Percentiles rank a stretch among this genome's conserved stretches.
These are phyloP conservation scores for Pythium diclinum DNA, from an alignment of 352 stramenopile species.

Conservation along the genomic window DNA sequence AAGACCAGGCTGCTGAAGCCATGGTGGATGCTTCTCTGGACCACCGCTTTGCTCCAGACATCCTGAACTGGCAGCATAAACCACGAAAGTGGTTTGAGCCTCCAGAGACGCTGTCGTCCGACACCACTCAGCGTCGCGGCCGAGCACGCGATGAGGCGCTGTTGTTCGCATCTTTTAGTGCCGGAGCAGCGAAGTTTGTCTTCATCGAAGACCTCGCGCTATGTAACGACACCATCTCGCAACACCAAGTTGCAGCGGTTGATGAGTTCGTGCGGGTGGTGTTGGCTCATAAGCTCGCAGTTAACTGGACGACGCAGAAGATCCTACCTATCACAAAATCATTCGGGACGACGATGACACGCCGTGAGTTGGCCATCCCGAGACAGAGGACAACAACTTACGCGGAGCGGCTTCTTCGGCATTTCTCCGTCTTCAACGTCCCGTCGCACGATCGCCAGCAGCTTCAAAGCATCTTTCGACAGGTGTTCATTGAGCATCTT, in stretches of 20 bases:
- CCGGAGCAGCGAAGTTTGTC: constrained; percentile 29
- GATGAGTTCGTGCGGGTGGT: constrained; percentile 45
- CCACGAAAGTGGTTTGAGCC: constrained; percentile 41
- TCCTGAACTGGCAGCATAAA: constrained; percentile 50
- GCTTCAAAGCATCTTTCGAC: constrained; percentile 46
- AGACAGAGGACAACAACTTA: neutral
- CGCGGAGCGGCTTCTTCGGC: constrained; percentile 36
- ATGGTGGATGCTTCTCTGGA: constrained; percentile 52
- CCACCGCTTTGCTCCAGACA: constrained; percentile 30
- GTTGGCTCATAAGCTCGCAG: constrained; percentile 45
- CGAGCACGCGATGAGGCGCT: constrained; percentile 36
- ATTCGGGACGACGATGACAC: constrained; percentile 39
- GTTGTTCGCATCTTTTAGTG: constrained; percentile 35
- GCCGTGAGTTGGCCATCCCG: constrained; percentile 5
- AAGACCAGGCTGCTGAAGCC: constrained; percentile 36
- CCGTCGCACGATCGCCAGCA: constrained; percentile 45
- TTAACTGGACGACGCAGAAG: constrained; percentile 29
- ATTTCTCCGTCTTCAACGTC: constrained; percentile 49
- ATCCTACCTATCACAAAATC: constrained; percentile 36
- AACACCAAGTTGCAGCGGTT: constrained; percentile 10
- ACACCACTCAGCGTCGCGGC: constrained; percentile 11
- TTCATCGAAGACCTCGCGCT: constrained; percentile 55
- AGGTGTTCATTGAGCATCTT: constrained; percentile 41
- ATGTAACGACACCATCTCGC: neutral
- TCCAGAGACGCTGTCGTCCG: neutral